phyloP scores from a whole-genome alignment of 2,329 filamentous ascomycete genomes.

The Parafenestella ontariensis region DNA sequence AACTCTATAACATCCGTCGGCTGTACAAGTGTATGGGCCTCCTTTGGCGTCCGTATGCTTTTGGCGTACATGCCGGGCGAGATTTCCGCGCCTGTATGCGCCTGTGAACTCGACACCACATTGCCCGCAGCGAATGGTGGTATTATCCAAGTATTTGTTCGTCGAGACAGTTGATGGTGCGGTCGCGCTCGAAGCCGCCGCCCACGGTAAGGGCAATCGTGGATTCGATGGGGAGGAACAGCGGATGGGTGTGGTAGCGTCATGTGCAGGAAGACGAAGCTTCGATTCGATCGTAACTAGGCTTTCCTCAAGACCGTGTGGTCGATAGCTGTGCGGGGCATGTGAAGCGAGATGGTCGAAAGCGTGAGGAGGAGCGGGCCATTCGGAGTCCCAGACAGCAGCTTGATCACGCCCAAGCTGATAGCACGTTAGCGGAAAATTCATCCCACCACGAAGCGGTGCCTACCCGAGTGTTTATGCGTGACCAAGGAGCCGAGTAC shows the following conservation, averaged over 20 bases:
- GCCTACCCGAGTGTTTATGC: slow-evolving; percentile 8
- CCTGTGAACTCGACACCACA: slow-evolving; percentile 17
- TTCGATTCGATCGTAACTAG: background rate
- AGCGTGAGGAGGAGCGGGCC: background rate
- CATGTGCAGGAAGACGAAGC: background rate
- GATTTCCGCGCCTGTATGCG: slow-evolving; percentile 13
- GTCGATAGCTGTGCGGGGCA: background rate
- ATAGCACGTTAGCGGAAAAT: background rate
- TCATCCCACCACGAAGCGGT: background rate
- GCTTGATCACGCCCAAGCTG: background rate
- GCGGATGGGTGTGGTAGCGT: background rate
- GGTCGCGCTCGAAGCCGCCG: background rate
- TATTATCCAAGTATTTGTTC: background rate
- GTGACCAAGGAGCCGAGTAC: slow-evolving; percentile 7
- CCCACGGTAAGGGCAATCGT: background rate
- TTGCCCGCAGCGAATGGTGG: slow-evolving; percentile 1
- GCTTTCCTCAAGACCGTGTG: background rate
- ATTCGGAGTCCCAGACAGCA: background rate
- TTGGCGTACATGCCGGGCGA: slow-evolving; percentile 11
- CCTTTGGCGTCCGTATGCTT: slow-evolving; percentile 6
- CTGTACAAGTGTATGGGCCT: slow-evolving; percentile 3
- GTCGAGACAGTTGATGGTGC: background rate
- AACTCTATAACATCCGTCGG: slow-evolving; percentile 3
- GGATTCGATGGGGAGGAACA: background rate
- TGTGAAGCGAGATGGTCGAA: background rate